Evolutionary conservation across 176 grass and related monocot genomes (phyloP), one percentile per base, ranked within the genome.

Genomic region (Phoenix roebelenii): DNA sequence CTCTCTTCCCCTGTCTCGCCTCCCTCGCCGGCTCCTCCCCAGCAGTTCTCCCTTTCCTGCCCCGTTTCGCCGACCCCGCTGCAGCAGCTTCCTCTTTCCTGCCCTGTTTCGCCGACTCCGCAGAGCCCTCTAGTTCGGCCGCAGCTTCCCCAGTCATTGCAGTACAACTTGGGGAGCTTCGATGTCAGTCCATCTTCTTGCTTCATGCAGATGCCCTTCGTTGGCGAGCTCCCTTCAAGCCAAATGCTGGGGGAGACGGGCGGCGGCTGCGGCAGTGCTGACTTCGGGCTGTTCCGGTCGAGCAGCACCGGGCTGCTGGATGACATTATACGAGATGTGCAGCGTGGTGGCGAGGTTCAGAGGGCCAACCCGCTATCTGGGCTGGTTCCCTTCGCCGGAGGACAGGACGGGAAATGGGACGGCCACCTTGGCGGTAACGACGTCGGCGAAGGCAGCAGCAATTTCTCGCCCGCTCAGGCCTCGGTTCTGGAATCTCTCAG

Each of bases 161-260:
- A 52, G 22, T 70, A 81, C 57, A 64, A 73, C 3, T 67, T 63
- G 18, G 15, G 77, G 5, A 60, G 58, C 5, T 72, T 81, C 61
- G 68, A 61, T 54, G 15, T 54, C 12, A 69, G 61, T 49, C 68
- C 72, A 17, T 57, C 71, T 0, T 54, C 77, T 52, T 49, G 65
- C 49, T 67, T 66, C 28, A 59, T 23, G 24, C 35, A 44, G 35
- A 3, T 44, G 35, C 35, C 65, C 74, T 4, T 54, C 22, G 12
- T 23, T 30, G 10, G 58, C 55, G 87, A 83, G 79, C 79, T 86
- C 87, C 87, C 82, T 90, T 90, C 87, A 68, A 63, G 18, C 82
- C 87, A 85, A 90, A 68, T 80, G 30, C 28, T n/a, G n/a, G 22
- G 22, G 49, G 50, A 5, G 9, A 15, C 23, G 17, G 5, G 23